Evolutionary conservation across 2,329 filamentous ascomycete genomes (phyloP).

Genomic region (Capronia epimyces): DNA sequence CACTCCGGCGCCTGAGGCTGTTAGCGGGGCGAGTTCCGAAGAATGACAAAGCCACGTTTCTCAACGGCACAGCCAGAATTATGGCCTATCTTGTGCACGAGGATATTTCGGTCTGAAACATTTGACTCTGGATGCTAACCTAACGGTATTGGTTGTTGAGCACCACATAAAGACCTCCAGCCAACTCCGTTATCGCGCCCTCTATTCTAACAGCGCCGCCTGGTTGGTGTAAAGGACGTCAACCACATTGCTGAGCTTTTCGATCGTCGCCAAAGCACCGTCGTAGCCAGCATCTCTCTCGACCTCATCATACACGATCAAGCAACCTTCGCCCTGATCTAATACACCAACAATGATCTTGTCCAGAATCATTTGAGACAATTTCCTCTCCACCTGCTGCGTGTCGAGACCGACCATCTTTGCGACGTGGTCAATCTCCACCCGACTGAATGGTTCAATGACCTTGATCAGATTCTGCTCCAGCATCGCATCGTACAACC

Average conservation of each 20-base stretch:
- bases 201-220: constrained; percentile 85
- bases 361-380: constrained; percentile 99
- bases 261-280: constrained; percentile 86
- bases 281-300: constrained; percentile 92
- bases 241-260: constrained; percentile 94
- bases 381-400: constrained; percentile 93
- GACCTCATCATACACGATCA: constrained; percentile 95
- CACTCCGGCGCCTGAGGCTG: not conserved
- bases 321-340: constrained; percentile 93
- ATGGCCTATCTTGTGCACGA: not conserved
- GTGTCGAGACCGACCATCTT: constrained; percentile 97
- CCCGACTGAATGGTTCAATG: constrained; percentile 95
- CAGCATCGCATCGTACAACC: constrained; percentile 95
- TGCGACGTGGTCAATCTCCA: constrained; percentile 94
- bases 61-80: not conserved
- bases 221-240: constrained; percentile 98
- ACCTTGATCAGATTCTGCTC: constrained; percentile 99
- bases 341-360: constrained; percentile 97
- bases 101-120: not conserved
- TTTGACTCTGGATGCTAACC: not conserved
- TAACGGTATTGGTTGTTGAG: not conserved
- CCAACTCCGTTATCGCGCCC: constrained; percentile 3
- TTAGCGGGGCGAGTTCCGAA: not conserved
- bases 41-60: constrained; percentile 10
- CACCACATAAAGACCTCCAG: not conserved